Conservation (phyloP, 164 flowering plant genomes). For the grape (Vitis vinifera) region ASM3070453v1 NC_081811.1:9875501-9876000, state of each 20-base stretch:
- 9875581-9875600: conserved; percentile 6
- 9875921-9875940: conserved; percentile 48
- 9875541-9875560: conserved; percentile 24
- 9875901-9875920: conserved; percentile 67
- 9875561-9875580: conserved; percentile 44
- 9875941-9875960: conserved; percentile 62
- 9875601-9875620: background rate
- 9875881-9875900: conserved; percentile 93
- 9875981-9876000: conserved; percentile 69
- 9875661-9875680: conserved; percentile 11
- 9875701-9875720: conserved; percentile 20
- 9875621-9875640: conserved; percentile 19
- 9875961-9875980: conserved; percentile 53
- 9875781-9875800: conserved; percentile 67
- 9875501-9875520: too few species aligned
- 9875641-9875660: background rate
- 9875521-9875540: background rate
- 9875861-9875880: conserved; percentile 74
- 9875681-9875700: conserved; percentile 33
- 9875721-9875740: background rate
- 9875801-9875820: conserved; percentile 68
- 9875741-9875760: conserved; percentile 1
- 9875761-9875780: conserved; percentile 35
- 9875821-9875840: conserved; percentile 63
- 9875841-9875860: conserved; percentile 78